Evolutionary conservation across 257 asterid species (phyloP), one percentile per base, ranked within the genome.

Genomic region (Nicotiana paniculata): DNA sequence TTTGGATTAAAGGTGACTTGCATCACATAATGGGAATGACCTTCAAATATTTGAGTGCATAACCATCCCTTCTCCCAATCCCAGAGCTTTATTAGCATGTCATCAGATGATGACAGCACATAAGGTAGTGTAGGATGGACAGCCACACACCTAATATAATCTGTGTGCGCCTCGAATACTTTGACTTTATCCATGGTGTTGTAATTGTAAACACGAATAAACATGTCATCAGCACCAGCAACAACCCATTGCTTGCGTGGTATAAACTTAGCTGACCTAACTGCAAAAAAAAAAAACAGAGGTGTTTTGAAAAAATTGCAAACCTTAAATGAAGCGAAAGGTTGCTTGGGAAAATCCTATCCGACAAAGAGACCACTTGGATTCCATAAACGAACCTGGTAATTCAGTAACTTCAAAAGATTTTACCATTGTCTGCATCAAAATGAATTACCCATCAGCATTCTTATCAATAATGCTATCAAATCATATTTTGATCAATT

Each of bases 181-280:
- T 93, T 96, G 85, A 94, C 95, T 91, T 96, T 94, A 84, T 96
- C 99, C 99, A 94, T 96, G 12, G 99, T 96, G 85, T 96, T 94
- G 90, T 96, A 96, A 86, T 94, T 96, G 92, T 96, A 94, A 43
- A 94, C 97, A 77, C 98, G 99, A 78, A 96, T 91, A 83, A 84
- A 91, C 99, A 96, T 96, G 89, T 96, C 99, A 89, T 96, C 99
- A n/a, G 98, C 97, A 86, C 98, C 99, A 81, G 98, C 99, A 85
- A 96, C 98, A 79, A 96, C 98, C 99, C 98, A 94, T 83, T 96
- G 98, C 89, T 91, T 93, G 35, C 97, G 92, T 79, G 99, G 91
- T 84, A 96, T 88, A 81, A 96, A 96, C 90, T 96, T 96, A 0
- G 98, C 98, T 37, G 99, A 96, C 87, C 99, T 90, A 86, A 96